Base-by-base conservation (phyloP, 192 early-diverging fungal genomes). In the Funneliformis mosseae region DNA sequence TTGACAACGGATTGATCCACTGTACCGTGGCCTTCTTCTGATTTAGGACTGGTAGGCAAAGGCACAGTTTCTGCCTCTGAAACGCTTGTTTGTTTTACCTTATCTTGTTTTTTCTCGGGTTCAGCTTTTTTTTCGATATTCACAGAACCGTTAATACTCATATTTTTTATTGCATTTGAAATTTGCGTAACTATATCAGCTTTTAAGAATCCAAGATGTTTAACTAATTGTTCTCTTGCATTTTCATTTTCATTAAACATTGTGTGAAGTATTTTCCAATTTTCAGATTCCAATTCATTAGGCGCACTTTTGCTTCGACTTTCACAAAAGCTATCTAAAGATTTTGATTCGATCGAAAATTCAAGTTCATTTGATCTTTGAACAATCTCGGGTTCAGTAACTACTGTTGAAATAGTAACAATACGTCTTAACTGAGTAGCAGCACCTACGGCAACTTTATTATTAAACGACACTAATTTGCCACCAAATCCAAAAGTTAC, bases 401-500 rank as follows among this genome's bases (percentile, higher is more conserved):
- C 89, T 41, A 96, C 87, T 21, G 86, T 90, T 12, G 75, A 83
- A 61, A 97, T 85, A 25, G 80, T 86, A n/a, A 97, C 93, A 28
- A 69, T 72, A 27, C 76, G 23, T 38, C 78, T 88, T 2, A 33
- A 2, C 33, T 71, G 82, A 48, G 84, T 76, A 75, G 86, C 71
- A 28, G 84, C 63, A 3, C 81, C 81, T 38, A 74, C 84, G 8
- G 78, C 78, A 27, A 76, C 81, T 38, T 77, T 82, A 74, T 88
- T 87, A 74, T 89, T 86, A 82, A 98, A 97, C 68, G 83, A 85
- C 23, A 95, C 93, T 16, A 98, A 88, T 83, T 96, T 93, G 43
- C 96, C 95, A 80, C 97, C 97, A 81, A 96, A 98, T 6, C 94
- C 93, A 89, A 95, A 99, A 1, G 91, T 85, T 2, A 90, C 95